These are phyloP conservation scores for Coemansia sp. DNA, from an alignment of 192 early-diverging fungal species.

Conservation along the genomic window DNA sequence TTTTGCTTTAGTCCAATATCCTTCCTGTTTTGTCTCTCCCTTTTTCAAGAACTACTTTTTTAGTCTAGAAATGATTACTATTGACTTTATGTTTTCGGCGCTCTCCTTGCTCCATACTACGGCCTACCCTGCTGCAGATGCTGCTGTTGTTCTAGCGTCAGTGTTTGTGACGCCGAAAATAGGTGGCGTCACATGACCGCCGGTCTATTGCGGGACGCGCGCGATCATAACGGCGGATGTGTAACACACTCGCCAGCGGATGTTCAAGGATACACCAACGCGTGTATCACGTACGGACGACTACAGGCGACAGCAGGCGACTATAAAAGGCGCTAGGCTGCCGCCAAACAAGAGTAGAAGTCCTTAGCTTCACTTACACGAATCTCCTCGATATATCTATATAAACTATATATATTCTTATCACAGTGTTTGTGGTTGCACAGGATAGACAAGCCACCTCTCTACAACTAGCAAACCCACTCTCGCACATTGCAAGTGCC, in stretches of 20 bases:
- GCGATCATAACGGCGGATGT: no score
- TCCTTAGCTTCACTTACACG: no score
- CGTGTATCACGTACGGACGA: no score
- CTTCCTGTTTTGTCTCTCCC: background rate
- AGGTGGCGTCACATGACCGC: no score
- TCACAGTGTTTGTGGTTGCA: background rate
- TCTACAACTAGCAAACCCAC: background rate
- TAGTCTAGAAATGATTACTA: background rate
- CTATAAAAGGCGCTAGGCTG: no score
- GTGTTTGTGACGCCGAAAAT: background rate
- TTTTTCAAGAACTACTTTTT: background rate
- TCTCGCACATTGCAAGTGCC: background rate
- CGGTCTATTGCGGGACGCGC: no score
- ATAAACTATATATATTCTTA: no score
- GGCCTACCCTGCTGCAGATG: background rate
- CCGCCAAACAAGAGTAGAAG: no score
- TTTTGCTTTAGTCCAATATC: background rate
- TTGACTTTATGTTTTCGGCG: background rate
- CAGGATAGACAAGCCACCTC: background rate
- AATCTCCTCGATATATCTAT: no score
- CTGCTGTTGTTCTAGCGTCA: background rate
- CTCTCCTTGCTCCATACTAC: background rate
- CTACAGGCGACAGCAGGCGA: no score
- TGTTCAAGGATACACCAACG: no score
- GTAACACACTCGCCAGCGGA: no score